These are phyloP conservation scores for Gossypium trilobum DNA, from an alignment of 441 rosid species.

Conservation along the genomic window DNA sequence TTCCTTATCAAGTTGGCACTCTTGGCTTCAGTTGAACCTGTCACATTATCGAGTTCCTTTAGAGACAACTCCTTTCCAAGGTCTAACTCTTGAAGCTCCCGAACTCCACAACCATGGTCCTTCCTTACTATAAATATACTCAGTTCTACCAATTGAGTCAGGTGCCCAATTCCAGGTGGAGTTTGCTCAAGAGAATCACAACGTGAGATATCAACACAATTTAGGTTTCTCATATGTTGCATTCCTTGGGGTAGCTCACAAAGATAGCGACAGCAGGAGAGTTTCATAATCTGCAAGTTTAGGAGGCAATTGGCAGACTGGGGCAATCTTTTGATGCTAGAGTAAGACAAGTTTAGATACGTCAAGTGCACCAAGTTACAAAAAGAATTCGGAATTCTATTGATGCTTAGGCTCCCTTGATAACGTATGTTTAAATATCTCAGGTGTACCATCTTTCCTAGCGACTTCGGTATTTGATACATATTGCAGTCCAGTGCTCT, in stretches of 20 bases:
- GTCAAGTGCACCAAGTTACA: background rate
- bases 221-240: conserved; percentile 12
- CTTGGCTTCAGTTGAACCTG: conserved; percentile 5
- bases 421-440: background rate
- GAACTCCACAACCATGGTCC: background rate
- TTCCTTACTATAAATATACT: conserved; percentile 16
- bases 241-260: conserved; percentile 2
- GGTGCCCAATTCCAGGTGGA: conserved; percentile 5
- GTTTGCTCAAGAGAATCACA: background rate
- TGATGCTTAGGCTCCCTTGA: accelerated
- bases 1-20: conserved; percentile 14
- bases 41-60: conserved; percentile 7
- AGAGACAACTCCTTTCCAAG: conserved; percentile 10
- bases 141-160: conserved; percentile 13
- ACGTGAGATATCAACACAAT: background rate
- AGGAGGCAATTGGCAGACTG: background rate
- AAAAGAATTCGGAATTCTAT: background rate
- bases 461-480: background rate
- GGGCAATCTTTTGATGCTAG: background rate
- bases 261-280: background rate
- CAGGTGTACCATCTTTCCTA: background rate
- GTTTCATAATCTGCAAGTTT: conserved; percentile 13
- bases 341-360: conserved; percentile 11
- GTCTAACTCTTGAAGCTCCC: conserved; percentile 12
- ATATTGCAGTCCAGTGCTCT: background rate